Percentiles rank a stretch among this genome's conserved stretches.
Conservation (phyloP, 306 rosid genomes). For the Cucurbita argyrosperma region DNA sequence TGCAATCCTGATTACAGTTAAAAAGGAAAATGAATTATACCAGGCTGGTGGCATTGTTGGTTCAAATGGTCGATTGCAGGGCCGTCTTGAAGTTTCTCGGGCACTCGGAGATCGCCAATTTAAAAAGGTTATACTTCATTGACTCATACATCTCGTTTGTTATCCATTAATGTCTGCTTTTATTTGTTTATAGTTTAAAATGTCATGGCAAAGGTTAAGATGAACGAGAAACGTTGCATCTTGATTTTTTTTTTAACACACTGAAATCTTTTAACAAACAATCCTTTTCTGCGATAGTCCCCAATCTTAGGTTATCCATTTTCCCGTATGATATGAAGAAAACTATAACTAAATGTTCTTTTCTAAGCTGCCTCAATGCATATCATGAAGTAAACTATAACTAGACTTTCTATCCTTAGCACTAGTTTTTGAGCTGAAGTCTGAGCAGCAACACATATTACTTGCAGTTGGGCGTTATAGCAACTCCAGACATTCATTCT, state of each 20-base stretch:
- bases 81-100: constrained; percentile 84
- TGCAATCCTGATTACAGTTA: not conserved
- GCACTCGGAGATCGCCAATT: constrained; percentile 84
- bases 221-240: not conserved
- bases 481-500: constrained; percentile 68
- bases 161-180: not conserved
- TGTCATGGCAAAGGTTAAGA: not conserved
- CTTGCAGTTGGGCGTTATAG: constrained; percentile 74
- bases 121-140: constrained; percentile 42
- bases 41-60: constrained; percentile 86
- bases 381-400: not conserved
- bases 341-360: not conserved
- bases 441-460: constrained; percentile 10
- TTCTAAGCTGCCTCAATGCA: not conserved
- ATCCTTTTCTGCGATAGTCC: not conserved
- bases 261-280: not conserved
- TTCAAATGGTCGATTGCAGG: constrained; percentile 78
- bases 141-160: not conserved
- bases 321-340: not conserved
- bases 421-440: not conserved
- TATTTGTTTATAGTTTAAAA: not conserved
- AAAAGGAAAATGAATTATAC: not conserved
- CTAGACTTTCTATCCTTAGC: not conserved
- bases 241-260: not conserved
- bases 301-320: not conserved